Conservation (phyloP, 2,329 filamentous ascomycete species). For the Calonectria henricotiae region DNA sequence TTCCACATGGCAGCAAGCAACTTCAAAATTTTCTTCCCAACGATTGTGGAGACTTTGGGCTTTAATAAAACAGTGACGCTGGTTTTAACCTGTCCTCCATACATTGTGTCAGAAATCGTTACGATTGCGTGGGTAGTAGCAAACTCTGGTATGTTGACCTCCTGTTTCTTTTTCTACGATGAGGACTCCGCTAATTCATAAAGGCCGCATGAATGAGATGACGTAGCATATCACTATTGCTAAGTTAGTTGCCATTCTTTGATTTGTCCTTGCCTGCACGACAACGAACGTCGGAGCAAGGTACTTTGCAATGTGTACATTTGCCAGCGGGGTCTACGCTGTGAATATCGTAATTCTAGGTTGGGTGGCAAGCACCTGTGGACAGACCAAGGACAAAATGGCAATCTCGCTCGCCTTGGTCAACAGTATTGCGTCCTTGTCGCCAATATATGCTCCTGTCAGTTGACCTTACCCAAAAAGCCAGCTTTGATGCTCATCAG, state of each 20-base stretch:
- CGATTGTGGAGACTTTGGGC: slow-evolving; percentile 50
- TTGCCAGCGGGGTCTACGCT: slow-evolving; percentile 58
- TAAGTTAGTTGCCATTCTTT: slow-evolving; percentile 59
- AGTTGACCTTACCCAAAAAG: neutral
- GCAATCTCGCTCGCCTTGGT: slow-evolving; percentile 59
- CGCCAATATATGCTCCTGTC: slow-evolving; percentile 1
- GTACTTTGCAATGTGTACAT: slow-evolving; percentile 58
- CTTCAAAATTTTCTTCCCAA: slow-evolving; percentile 58
- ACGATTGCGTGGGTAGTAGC: slow-evolving; percentile 31
- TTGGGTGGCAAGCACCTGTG: slow-evolving; percentile 61
- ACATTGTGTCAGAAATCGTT: slow-evolving; percentile 57
- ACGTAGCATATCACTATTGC: slow-evolving; percentile 65
- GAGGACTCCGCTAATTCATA: slow-evolving; percentile 24
- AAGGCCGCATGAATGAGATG: slow-evolving; percentile 59
- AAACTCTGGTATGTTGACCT: slow-evolving; percentile 44
- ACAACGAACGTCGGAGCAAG: slow-evolving; percentile 46
- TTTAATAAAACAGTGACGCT: slow-evolving; percentile 50
- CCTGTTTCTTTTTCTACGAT: slow-evolving; percentile 62
- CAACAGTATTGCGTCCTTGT: slow-evolving; percentile 27
- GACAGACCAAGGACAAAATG: slow-evolving; percentile 65
- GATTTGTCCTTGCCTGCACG: slow-evolving; percentile 48
- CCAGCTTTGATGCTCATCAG: slow-evolving; percentile 52
- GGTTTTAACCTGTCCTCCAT: slow-evolving; percentile 60
- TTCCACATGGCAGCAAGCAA: slow-evolving; percentile 66
- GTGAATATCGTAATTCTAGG: slow-evolving; percentile 65